These are phyloP conservation scores for Ascobolus immersus DNA, from an alignment of 495 filamentous ascomycete genomes.

Conservation along the genomic window DNA sequence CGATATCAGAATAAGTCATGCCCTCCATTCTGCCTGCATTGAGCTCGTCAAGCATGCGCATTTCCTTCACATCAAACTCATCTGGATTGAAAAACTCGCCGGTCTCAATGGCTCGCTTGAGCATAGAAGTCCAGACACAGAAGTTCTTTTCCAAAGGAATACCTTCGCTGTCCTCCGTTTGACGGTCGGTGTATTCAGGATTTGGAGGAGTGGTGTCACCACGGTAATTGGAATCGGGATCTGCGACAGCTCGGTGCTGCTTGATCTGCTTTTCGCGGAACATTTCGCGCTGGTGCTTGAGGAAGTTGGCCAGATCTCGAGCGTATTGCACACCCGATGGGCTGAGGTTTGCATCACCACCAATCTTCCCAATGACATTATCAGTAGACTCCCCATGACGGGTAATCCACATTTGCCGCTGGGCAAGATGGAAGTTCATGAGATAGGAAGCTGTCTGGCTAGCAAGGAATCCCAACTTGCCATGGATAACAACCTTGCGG, in stretches of 20 bases:
- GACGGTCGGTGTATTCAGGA: slow-evolving; percentile 38
- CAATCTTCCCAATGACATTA: slow-evolving; percentile 54
- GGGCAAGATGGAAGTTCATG: slow-evolving; percentile 83
- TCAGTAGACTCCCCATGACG: slow-evolving; percentile 69
- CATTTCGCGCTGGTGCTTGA: slow-evolving; percentile 46
- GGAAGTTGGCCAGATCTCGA: slow-evolving; percentile 45
- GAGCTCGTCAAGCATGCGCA: slow-evolving; percentile 94
- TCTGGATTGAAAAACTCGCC: slow-evolving; percentile 80
- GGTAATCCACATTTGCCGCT: slow-evolving; percentile 93
- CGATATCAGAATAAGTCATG: slow-evolving; percentile 79
- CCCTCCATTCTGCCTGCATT: slow-evolving; percentile 82
- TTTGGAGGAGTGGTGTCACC: slow-evolving; percentile 89
- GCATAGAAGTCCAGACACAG: slow-evolving; percentile 96
- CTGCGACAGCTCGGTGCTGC: slow-evolving; percentile 18
- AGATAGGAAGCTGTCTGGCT: slow-evolving; percentile 79
- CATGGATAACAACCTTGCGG: slow-evolving; percentile 71
- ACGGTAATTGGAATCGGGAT: too few relatives aligned
- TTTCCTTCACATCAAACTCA: slow-evolving; percentile 91
- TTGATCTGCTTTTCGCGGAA: slow-evolving; percentile 49
- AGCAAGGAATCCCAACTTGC: slow-evolving; percentile 72
- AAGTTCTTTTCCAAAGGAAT: slow-evolving; percentile 57
- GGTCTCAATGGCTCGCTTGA: slow-evolving; percentile 61
- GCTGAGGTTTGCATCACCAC: slow-evolving; percentile 61
- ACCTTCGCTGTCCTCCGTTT: slow-evolving; percentile 20
- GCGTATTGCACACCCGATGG: slow-evolving; percentile 49